Evolutionary conservation across 768 basidiomycete genomes (phyloP).

Genomic region (Polyporus arcularius): DNA sequence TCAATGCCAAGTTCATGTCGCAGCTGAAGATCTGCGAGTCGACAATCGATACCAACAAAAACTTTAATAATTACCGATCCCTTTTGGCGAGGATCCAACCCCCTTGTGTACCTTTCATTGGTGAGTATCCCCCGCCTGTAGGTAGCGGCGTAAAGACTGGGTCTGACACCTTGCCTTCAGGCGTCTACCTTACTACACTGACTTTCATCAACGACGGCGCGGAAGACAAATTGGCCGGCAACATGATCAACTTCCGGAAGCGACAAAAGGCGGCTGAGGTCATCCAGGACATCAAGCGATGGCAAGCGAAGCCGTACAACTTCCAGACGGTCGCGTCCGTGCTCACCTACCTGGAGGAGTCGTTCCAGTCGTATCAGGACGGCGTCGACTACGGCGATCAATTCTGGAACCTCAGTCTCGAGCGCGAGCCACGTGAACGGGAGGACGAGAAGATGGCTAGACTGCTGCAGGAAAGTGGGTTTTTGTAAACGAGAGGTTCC

Average conservation of each 20-base stretch:
- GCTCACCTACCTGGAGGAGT: conserved; percentile 75
- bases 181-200: conserved; percentile 92
- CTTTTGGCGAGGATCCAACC: conserved; percentile 81
- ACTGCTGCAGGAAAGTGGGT: conserved; percentile 84
- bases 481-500: conserved; percentile 32
- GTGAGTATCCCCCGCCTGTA: conserved; percentile 43
- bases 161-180: conserved; percentile 39
- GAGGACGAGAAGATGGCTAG: conserved; percentile 98
- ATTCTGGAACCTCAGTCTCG: conserved; percentile 85
- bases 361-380: conserved; percentile 70
- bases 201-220: conserved; percentile 99
- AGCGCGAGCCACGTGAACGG: conserved; percentile 89
- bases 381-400: conserved; percentile 69
- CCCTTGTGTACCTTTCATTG: conserved; percentile 96
- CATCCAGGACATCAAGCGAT: conserved; percentile 94
- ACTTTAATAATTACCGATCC: conserved; percentile 89
- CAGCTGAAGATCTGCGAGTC: conserved; percentile 81
- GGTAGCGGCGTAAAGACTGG: neutral
- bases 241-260: conserved; percentile 93
- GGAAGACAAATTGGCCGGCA: conserved; percentile 75
- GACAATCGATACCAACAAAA: conserved; percentile 91
- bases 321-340: conserved; percentile 68
- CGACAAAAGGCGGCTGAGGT: conserved; percentile 95
- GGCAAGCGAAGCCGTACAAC: conserved; percentile 92
- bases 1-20: conserved; percentile 71